A percentile compares a stretch with the other conserved stretches of the same genome.
Conservation (phyloP, 345 rosid genomes). For the Kernera saxatilis region DNA sequence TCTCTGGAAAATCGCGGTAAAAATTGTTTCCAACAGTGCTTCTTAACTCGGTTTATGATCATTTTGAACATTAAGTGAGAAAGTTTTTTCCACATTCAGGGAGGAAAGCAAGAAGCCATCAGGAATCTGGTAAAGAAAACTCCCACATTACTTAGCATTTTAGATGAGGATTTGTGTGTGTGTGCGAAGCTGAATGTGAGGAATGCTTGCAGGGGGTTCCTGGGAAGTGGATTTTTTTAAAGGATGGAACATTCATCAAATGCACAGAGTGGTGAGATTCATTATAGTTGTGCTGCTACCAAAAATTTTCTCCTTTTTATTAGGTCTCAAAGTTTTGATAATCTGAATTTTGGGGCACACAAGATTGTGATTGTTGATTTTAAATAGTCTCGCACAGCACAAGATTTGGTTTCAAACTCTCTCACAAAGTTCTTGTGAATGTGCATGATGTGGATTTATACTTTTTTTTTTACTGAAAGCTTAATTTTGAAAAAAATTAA, state of each 20-base stretch:
- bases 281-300: neutral
- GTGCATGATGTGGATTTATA: too few species aligned
- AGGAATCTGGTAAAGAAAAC: conserved; percentile 58
- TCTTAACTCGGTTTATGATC: neutral
- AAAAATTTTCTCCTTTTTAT: neutral
- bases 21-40: neutral
- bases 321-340: neutral
- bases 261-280: neutral
- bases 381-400: neutral
- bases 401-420: too few species aligned
- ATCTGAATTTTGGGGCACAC: neutral
- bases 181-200: neutral
- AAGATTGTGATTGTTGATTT: neutral
- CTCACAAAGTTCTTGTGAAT: too few species aligned
- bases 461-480: too few species aligned
- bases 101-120: conserved; percentile 48
- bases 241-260: neutral
- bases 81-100: conserved; percentile 26
- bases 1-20: conserved; percentile 61
- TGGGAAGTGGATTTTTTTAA: conserved; percentile 49
- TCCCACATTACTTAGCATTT: neutral
- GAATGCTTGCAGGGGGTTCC: conserved; percentile 49
- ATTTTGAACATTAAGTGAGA: neutral
- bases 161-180: neutral
- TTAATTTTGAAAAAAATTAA: too few species aligned